Percentiles rank a stretch among this genome's conserved stretches.
Evolutionary conservation across 495 filamentous ascomycete species (phyloP).

Genomic region (Trichocladium antarcticum): DNA sequence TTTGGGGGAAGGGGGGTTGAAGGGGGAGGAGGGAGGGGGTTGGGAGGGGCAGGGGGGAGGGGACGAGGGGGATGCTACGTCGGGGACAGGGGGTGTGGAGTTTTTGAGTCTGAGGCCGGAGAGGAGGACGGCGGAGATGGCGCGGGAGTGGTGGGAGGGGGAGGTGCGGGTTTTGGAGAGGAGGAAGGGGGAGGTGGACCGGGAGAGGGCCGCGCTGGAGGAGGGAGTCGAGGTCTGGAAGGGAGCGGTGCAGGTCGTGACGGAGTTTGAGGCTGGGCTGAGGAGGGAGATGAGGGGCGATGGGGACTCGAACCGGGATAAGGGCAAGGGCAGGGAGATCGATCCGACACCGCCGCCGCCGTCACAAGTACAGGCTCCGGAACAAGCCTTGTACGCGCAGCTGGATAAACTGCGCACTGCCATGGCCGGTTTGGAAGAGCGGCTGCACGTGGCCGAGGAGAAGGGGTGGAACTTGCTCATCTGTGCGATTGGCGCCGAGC

Average conservation of each 20-base stretch:
- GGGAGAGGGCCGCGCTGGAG: constrained; percentile 66
- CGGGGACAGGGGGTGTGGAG: constrained; percentile 25
- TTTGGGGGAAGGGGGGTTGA: background rate
- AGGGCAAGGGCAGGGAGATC: background rate
- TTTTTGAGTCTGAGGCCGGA: constrained; percentile 51
- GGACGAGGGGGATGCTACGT: background rate
- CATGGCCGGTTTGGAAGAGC: constrained; percentile 47
- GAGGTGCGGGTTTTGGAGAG: constrained; percentile 49
- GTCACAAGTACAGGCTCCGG: constrained; percentile 16
- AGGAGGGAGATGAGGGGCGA: constrained; percentile 40
- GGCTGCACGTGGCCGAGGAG: constrained; percentile 48
- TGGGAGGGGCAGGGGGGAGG: constrained; percentile 5
- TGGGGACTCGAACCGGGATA: constrained; percentile 9
- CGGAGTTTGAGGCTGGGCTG: constrained; percentile 56
- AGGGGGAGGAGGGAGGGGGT: constrained; percentile 10
- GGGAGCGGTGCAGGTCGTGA: constrained; percentile 50
- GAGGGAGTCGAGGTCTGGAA: constrained; percentile 78
- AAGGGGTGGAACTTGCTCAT: constrained; percentile 79
- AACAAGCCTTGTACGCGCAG: constrained; percentile 35
- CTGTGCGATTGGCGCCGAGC: constrained; percentile 77
- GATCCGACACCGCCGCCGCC: background rate
- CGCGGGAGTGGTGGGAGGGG: constrained; percentile 59
- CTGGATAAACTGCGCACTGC: constrained; percentile 46
- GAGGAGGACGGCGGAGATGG: constrained; percentile 66
- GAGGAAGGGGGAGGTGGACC: constrained; percentile 49